Percentiles rank a stretch among this genome's conserved stretches.
Evolutionary conservation across 306 rosid species (phyloP).

Genomic region (Dalbergia cultrata): DNA sequence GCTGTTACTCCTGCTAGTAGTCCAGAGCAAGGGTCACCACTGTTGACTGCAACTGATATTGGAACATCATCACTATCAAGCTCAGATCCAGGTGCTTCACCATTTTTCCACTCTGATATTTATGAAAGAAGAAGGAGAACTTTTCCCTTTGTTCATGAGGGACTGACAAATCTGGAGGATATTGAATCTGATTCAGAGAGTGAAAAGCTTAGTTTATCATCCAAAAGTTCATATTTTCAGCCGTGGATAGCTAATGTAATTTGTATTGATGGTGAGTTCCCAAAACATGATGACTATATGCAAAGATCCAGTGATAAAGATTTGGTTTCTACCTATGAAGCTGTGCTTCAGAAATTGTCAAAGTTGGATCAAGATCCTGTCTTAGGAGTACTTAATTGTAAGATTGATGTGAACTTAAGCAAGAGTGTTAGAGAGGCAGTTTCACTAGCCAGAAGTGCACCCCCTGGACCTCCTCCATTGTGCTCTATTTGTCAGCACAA

Average conservation of each 20-base stretch:
- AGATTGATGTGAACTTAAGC: constrained; percentile 72
- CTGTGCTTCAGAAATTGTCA: constrained; percentile 66
- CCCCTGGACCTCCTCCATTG: constrained; percentile 91
- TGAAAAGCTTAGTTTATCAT: constrained; percentile 69
- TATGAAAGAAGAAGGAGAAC: constrained; percentile 60
- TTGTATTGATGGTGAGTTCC: constrained; percentile 59
- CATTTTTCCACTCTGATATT: constrained; percentile 60
- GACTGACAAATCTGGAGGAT: constrained; percentile 57
- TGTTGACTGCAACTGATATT: constrained; percentile 77
- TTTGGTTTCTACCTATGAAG: constrained; percentile 61
- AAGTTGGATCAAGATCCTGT: constrained; percentile 67
- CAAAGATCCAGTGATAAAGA: constrained; percentile 54
- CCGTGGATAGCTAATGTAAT: constrained; percentile 73
- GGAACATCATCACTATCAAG: constrained; percentile 95
- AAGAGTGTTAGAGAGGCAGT: constrained; percentile 82
- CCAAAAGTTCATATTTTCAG: constrained; percentile 67
- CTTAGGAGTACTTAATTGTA: constrained; percentile 55
- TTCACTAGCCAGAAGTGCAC: constrained; percentile 63
- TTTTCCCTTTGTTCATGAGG: constrained; percentile 53
- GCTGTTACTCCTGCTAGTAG: constrained; percentile 84
- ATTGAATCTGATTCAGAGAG: constrained; percentile 70
- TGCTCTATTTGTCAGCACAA: constrained; percentile 98
- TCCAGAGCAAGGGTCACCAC: constrained; percentile 83
- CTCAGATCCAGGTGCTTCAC: constrained; percentile 80
- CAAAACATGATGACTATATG: constrained; percentile 54